Conservation (phyloP, 2,329 filamentous ascomycete species). For the Curvularia lunata region DNA sequence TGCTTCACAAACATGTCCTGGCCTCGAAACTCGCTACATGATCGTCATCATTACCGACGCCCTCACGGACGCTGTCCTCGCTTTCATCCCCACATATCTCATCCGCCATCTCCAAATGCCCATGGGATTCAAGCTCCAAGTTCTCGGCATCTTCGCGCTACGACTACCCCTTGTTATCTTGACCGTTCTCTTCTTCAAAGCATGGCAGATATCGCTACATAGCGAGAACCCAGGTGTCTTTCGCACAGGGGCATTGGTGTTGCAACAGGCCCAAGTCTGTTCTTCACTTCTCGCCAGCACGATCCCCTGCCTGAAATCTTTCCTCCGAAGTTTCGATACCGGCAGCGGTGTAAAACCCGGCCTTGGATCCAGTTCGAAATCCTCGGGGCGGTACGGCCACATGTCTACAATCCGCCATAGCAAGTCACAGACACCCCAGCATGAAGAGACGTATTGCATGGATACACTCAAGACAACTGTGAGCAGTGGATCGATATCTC, state of each 20-base stretch:
- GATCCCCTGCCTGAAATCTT: neutral
- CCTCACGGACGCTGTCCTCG: slow-evolving; percentile 32
- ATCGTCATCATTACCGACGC: slow-evolving; percentile 29
- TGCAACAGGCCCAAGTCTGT: neutral
- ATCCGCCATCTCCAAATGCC: slow-evolving; percentile 39
- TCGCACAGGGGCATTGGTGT: neutral
- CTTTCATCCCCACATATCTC: slow-evolving; percentile 31
- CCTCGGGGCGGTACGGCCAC: neutral
- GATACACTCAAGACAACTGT: neutral
- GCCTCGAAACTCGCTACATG: slow-evolving; percentile 26
- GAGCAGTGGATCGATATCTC: neutral
- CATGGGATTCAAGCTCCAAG: slow-evolving; percentile 32
- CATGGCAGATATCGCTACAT: neutral
- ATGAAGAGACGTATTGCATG: neutral
- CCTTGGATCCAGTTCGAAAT: neutral
- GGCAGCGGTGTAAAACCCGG: neutral
- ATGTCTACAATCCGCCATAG: neutral
- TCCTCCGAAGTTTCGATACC: neutral
- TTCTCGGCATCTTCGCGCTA: slow-evolving; percentile 34
- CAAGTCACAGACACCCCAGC: neutral
- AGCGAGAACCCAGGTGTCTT: neutral
- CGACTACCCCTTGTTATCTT: slow-evolving; percentile 28
- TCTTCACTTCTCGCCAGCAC: neutral
- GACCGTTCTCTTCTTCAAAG: neutral
- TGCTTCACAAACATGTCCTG: slow-evolving; percentile 21